Evolutionary conservation across 495 filamentous ascomycete genomes (phyloP).

Genomic region (Lasiosphaeria hispida): DNA sequence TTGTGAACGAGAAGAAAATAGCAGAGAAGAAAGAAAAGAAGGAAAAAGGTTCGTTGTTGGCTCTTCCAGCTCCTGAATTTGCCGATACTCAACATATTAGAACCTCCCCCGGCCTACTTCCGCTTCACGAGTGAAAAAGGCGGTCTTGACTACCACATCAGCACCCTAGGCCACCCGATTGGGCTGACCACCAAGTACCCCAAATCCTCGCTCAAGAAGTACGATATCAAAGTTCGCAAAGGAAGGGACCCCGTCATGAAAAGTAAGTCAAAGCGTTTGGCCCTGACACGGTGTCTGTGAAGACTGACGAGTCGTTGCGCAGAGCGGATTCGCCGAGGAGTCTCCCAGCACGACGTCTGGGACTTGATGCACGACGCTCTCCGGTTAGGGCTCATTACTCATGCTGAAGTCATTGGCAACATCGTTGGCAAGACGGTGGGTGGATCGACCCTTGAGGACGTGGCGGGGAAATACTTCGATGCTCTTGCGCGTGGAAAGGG

Average conservation of each 20-base stretch:
- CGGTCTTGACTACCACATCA: slow-evolving; percentile 35
- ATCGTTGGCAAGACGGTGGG: slow-evolving; percentile 32
- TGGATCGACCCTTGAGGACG: slow-evolving; percentile 31
- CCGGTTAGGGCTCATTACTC: slow-evolving; percentile 30
- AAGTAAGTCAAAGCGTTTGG: slow-evolving; percentile 19
- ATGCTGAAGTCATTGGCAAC: slow-evolving; percentile 37
- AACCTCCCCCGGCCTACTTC: slow-evolving; percentile 29
- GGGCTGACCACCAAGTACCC: slow-evolving; percentile 32
- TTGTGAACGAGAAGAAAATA: slow-evolving; percentile 23
- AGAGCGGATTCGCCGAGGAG: slow-evolving; percentile 34
- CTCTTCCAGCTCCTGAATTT: background rate
- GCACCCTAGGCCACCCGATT: slow-evolving; percentile 35
- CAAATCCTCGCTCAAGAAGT: slow-evolving; percentile 30
- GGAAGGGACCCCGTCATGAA: slow-evolving; percentile 30
- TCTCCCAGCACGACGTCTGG: slow-evolving; percentile 31
- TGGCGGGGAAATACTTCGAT: slow-evolving; percentile 32
- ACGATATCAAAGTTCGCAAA: slow-evolving; percentile 40
- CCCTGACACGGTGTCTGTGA: background rate
- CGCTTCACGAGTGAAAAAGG: slow-evolving; percentile 26
- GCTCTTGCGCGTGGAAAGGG: slow-evolving; percentile 24
- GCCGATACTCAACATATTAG: background rate
- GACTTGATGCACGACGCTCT: slow-evolving; percentile 34
- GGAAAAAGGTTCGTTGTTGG: too few relatives aligned
- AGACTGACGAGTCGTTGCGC: background rate
- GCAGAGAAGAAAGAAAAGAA: slow-evolving; percentile 1